These are phyloP conservation scores for Casaregolazyma suthepensis DNA, from an alignment of 1,139 yeast genomes.

Conservation along the genomic window DNA sequence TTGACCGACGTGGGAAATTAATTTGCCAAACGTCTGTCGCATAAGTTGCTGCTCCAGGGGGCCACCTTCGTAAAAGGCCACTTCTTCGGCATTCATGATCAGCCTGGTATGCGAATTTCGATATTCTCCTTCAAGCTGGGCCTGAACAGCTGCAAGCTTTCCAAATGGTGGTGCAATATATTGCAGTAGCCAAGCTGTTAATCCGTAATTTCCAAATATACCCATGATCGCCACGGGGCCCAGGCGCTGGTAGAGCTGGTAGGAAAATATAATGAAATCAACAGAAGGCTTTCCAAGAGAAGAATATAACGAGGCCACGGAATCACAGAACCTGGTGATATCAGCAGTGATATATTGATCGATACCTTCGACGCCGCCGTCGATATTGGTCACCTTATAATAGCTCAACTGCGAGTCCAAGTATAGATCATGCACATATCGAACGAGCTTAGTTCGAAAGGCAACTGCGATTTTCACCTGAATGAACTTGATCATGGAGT, in stretches of 20 bases:
- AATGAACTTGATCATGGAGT: conserved; percentile 80
- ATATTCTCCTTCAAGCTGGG: conserved; percentile 78
- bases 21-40: conserved; percentile 48
- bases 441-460: conserved; percentile 75
- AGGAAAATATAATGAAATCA: conserved; percentile 80
- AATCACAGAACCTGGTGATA: conserved; percentile 72
- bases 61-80: conserved; percentile 90
- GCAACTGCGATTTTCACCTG: conserved; percentile 73
- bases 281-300: conserved; percentile 88
- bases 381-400: conserved; percentile 52
- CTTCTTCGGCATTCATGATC: conserved; percentile 86
- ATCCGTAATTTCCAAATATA: conserved; percentile 70
- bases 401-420: conserved; percentile 76
- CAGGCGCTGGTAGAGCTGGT: conserved; percentile 75
- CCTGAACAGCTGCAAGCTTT: conserved; percentile 63
- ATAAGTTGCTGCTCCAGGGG: conserved; percentile 71
- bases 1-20: conserved; percentile 46
- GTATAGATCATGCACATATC: conserved; percentile 88
- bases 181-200: conserved; percentile 73
- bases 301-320: conserved; percentile 78
- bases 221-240: conserved; percentile 84
- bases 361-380: conserved; percentile 43
- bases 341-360: conserved; percentile 84
- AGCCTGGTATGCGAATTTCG: conserved; percentile 81
- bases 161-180: conserved; percentile 81